A percentile compares a stretch with the other conserved stretches of the same genome.
Conservation (phyloP, 306 rosid genomes). For the Carpinus fangiana region DNA sequence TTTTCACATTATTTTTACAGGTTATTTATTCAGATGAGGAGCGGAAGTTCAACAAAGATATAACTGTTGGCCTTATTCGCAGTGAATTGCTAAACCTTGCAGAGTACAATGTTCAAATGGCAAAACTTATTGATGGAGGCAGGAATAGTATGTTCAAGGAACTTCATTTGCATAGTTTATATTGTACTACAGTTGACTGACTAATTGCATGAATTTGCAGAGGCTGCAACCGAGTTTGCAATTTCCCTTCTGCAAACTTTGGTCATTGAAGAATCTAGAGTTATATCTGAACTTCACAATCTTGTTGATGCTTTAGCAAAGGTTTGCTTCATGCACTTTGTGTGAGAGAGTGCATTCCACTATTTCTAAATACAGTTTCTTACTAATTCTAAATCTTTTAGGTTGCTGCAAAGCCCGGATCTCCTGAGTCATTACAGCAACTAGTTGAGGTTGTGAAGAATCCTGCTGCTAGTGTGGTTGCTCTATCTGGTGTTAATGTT, state of each 20-base stretch:
- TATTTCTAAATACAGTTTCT: background rate
- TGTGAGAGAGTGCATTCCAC: constrained; percentile 5
- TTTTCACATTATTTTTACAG: constrained; percentile 40
- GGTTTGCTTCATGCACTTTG: constrained; percentile 49
- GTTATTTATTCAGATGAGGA: constrained; percentile 98
- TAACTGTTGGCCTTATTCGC: constrained; percentile 79
- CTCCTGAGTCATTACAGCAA: constrained; percentile 82
- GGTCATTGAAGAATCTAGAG: constrained; percentile 71
- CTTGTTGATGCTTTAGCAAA: constrained; percentile 89
- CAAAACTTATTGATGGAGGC: constrained; percentile 96
- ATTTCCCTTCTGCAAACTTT: constrained; percentile 78
- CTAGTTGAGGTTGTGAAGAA: constrained; percentile 83
- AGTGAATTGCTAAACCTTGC: constrained; percentile 92
- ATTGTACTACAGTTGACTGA: constrained; percentile 23
- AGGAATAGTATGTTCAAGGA: constrained; percentile 74
- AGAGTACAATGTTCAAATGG: constrained; percentile 96
- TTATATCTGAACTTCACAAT: constrained; percentile 95
- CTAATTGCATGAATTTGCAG: constrained; percentile 53
- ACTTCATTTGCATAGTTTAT: constrained; percentile 3
- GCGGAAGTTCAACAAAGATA: constrained; percentile 86
- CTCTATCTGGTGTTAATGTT: constrained; percentile 50
- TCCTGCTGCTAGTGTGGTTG: constrained; percentile 53
- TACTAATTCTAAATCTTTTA: constrained; percentile 41
- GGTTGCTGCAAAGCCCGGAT: constrained; percentile 92
- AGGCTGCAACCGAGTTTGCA: constrained; percentile 84